phyloP scores from a whole-genome alignment of 2,329 filamentous ascomycete genomes.

The Exophiala sp. region DNA sequence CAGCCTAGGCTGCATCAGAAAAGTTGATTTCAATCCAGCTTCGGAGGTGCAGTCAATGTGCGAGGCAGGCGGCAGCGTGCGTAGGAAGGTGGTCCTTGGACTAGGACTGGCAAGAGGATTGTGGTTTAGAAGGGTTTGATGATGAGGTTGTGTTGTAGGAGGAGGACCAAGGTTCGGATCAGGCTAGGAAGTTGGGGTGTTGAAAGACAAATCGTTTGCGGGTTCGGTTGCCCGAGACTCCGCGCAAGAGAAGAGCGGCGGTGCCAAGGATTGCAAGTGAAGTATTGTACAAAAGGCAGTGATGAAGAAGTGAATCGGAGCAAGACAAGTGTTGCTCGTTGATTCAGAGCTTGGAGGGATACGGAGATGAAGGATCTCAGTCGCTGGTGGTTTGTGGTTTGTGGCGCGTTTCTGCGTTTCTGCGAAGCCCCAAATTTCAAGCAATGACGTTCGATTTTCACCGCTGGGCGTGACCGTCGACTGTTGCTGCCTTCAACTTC shows the following conservation, averaged over 20 bases:
- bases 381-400: neutral
- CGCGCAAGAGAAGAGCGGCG: constrained; percentile 2
- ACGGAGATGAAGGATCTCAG: constrained; percentile 3
- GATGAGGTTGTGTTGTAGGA: neutral
- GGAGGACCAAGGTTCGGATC: neutral
- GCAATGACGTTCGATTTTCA: constrained; percentile 9
- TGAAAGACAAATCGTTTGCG: neutral
- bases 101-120: neutral
- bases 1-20: constrained; percentile 25
- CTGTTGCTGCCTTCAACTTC: neutral
- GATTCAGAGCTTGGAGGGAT: constrained; percentile 7
- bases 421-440: constrained; percentile 1
- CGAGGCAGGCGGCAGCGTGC: neutral
- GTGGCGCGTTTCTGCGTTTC: constrained; percentile 1
- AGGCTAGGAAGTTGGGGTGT: neutral
- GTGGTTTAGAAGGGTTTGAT: neutral
- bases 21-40: constrained; percentile 12
- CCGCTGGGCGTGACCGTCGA: neutral
- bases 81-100: neutral
- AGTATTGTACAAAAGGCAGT: constrained; percentile 9
- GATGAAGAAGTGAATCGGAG: constrained; percentile 7
- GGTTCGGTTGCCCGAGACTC: constrained; percentile 4
- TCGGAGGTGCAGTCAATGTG: neutral
- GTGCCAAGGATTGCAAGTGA: constrained; percentile 1
- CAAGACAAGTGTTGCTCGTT: constrained; percentile 2